These are phyloP conservation scores for Boletus eberwhitei DNA, from an alignment of 768 basidiomycete species.

Conservation along the genomic window DNA sequence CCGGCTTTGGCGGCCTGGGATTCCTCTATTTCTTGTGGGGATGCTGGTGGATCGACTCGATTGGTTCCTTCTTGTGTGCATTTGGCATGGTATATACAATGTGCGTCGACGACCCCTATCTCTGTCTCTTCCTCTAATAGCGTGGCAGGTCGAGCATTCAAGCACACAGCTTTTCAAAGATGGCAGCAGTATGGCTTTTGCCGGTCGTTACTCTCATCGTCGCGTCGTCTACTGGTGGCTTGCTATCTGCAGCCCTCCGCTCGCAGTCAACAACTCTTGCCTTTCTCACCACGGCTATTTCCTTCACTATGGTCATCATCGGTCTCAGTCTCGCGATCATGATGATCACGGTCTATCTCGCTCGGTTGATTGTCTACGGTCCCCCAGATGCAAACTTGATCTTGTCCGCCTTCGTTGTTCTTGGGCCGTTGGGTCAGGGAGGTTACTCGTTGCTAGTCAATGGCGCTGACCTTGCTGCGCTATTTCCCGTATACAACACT, in stretches of 20 bases:
- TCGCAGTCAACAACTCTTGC: constrained; percentile 37
- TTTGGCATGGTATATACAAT: constrained; percentile 51
- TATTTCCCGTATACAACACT: constrained; percentile 32
- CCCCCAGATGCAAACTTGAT: constrained; percentile 39
- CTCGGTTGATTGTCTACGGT: constrained; percentile 41
- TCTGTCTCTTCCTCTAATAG: neutral
- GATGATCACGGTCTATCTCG: constrained; percentile 47
- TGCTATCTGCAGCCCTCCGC: constrained; percentile 39
- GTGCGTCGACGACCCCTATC: constrained; percentile 22
- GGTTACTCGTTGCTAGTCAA: constrained; percentile 44
- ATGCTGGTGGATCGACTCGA: constrained; percentile 50
- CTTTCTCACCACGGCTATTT: constrained; percentile 41
- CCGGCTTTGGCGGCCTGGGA: constrained; percentile 33
- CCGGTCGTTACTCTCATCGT: constrained; percentile 53
- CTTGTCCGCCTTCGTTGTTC: constrained; percentile 45
- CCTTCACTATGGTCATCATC: constrained; percentile 42
- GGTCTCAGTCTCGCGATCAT: constrained; percentile 48
- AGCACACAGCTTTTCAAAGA: constrained; percentile 37
- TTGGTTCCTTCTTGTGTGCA: constrained; percentile 40
- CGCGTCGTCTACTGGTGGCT: constrained; percentile 48
- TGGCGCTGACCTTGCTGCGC: constrained; percentile 35
- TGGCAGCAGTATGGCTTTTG: constrained; percentile 48
- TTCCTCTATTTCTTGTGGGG: constrained; percentile 45
- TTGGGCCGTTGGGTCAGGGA: constrained; percentile 55
- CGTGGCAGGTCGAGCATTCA: constrained; percentile 42